These are phyloP conservation scores for Tetratostichococcus sp. DNA, from an alignment of 139 green algal species.

Conservation along the genomic window DNA sequence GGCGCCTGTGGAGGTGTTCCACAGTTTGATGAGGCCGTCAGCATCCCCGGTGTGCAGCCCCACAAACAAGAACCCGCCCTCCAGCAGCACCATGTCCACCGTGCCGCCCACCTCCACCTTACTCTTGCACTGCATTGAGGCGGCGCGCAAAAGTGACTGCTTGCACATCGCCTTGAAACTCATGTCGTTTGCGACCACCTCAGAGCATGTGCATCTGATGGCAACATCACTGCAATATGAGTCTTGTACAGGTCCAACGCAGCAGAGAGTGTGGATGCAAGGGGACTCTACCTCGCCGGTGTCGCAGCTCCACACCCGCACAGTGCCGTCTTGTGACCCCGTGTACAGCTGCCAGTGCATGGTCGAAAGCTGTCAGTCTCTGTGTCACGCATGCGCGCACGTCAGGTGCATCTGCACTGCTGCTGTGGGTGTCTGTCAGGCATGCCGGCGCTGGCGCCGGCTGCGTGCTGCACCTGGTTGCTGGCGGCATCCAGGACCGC, in stretches of 20 bases:
- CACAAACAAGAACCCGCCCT: conserved; percentile 66
- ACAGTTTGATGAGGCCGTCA: conserved; percentile 45
- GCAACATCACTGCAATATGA: too few species aligned
- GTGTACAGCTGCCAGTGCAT: conserved; percentile 63
- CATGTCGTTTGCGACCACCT: too few species aligned
- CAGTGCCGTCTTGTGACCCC: conserved; percentile 54
- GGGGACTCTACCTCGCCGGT: conserved; percentile 48
- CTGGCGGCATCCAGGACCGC: conserved; percentile 29
- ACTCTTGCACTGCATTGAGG: conserved; percentile 41
- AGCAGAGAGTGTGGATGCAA: not conserved
- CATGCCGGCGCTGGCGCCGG: not conserved
- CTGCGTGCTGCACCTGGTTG: conserved; percentile 2
- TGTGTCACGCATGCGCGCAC: not conserved
- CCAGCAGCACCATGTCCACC: conserved; percentile 61
- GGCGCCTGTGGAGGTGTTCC: conserved; percentile 43
- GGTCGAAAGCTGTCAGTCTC: not conserved
- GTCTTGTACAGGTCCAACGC: too few species aligned
- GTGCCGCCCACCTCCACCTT: conserved; percentile 58
- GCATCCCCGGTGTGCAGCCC: conserved; percentile 41
- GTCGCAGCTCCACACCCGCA: conserved; percentile 60
- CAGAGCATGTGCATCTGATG: too few species aligned
- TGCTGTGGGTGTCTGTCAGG: not conserved
- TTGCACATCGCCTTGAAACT: too few species aligned
- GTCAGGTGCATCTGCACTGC: not conserved
- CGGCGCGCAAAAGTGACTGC: too few species aligned